These are phyloP conservation scores for Xylariaceae sp. DNA, from an alignment of 2,329 filamentous ascomycete species.

Conservation along the genomic window DNA sequence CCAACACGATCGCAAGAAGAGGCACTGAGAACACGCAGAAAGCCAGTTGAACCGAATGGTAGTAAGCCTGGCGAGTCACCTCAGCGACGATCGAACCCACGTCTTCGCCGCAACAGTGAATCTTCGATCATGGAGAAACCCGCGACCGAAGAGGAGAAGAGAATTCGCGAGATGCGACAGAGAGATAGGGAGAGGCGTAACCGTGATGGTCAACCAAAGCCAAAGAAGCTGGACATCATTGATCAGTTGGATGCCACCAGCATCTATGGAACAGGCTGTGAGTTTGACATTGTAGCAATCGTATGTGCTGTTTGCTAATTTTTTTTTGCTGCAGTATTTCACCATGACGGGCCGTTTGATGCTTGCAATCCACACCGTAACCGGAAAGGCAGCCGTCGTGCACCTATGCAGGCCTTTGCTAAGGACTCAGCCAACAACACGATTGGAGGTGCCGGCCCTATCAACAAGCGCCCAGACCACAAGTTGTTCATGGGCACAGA, in stretches of 20 bases:
- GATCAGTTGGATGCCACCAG: constrained; percentile 95
- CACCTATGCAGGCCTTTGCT: constrained; percentile 95
- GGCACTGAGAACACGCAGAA: constrained; percentile 48
- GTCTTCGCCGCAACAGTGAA: constrained; percentile 72
- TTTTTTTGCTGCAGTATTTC: constrained; percentile 63
- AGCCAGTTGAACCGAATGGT: constrained; percentile 33
- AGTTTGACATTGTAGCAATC: too few relatives aligned
- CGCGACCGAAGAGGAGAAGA: constrained; percentile 57
- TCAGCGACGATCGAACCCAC: constrained; percentile 41
- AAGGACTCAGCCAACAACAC: constrained; percentile 90
- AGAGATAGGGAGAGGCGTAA: constrained; percentile 50
- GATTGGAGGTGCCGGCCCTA: constrained; percentile 79
- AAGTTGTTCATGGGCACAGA: constrained; percentile 78
- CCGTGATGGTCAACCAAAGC: constrained; percentile 47
- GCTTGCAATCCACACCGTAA: constrained; percentile 94
- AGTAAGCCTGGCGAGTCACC: constrained; percentile 36
- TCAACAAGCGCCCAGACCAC: constrained; percentile 78
- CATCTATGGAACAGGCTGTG: constrained; percentile 88
- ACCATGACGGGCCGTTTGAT: constrained; percentile 96
- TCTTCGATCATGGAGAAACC: constrained; percentile 66
- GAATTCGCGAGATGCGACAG: constrained; percentile 44
- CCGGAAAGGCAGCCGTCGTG: constrained; percentile 72
- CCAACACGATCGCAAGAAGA: constrained; percentile 65
- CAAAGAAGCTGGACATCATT: constrained; percentile 74
- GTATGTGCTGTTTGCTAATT: constrained; percentile 10